Conservation (phyloP, 2,329 filamentous ascomycete species). For the Pseudopyricularia cyperi region DNA sequence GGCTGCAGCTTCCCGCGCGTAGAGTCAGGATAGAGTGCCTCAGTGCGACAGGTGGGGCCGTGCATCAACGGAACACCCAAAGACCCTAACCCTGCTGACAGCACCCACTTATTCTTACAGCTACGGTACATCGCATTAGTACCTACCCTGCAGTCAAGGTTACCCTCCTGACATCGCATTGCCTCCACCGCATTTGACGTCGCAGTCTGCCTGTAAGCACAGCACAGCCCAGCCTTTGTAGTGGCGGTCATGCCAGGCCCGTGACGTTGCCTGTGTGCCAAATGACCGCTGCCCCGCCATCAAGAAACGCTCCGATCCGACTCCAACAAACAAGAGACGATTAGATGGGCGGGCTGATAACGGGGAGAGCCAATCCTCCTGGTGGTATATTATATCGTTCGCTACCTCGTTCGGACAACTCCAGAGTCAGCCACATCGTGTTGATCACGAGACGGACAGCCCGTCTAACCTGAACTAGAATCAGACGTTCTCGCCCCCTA, state of each 20-base stretch:
- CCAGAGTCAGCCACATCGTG: not conserved
- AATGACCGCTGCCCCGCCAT: not conserved
- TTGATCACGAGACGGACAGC: not conserved
- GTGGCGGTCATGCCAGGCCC: not conserved
- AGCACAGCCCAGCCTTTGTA: not conserved
- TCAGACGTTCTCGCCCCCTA: not conserved
- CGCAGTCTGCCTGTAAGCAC: too few species aligned
- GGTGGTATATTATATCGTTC: not conserved
- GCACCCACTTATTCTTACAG: too few species aligned
- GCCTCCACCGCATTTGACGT: too few species aligned
- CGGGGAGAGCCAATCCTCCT: not conserved
- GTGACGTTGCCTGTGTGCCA: not conserved
- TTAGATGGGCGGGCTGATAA: not conserved
- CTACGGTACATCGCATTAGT: too few species aligned
- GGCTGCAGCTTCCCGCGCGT: not conserved
- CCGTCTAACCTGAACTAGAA: not conserved
- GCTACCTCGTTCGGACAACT: not conserved
- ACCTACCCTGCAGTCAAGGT: not conserved
- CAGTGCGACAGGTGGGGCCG: not conserved
- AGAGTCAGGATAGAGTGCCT: not conserved
- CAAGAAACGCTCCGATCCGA: not conserved
- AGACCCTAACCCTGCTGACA: not conserved
- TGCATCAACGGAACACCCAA: not conserved
- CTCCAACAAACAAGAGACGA: not conserved
- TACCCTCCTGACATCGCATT: too few species aligned